Conservation (phyloP, 768 basidiomycete species). For the Gyrodon lividus region DNA sequence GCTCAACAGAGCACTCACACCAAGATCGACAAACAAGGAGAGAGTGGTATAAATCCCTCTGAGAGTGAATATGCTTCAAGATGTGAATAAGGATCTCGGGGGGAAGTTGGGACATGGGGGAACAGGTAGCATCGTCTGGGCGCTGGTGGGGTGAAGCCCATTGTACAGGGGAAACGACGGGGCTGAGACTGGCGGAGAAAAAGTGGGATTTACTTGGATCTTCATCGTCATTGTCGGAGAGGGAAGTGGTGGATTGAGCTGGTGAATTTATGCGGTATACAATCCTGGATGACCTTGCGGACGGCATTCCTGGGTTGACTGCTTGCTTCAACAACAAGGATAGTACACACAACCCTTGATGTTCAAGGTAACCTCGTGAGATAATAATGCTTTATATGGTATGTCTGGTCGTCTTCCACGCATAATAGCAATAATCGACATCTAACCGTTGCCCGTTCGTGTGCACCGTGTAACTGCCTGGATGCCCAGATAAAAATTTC, state of each 20-base stretch:
- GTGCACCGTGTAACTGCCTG: not conserved
- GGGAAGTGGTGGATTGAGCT: conserved; percentile 73
- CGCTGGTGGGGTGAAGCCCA: conserved; percentile 44
- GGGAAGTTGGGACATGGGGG: conserved; percentile 70
- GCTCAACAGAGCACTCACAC: conserved; percentile 95
- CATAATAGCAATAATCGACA: no score
- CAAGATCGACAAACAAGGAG: conserved; percentile 86
- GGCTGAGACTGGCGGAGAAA: conserved; percentile 35
- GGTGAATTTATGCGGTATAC: conserved; percentile 44
- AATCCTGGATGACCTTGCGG: conserved; percentile 33
- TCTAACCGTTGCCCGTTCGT: no score
- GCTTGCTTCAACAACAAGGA: not conserved
- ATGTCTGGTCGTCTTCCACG: no score
- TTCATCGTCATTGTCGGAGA: conserved; percentile 73
- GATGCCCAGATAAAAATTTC: conserved; percentile 1
- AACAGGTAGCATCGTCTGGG: conserved; percentile 37
- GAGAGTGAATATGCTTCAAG: conserved; percentile 75
- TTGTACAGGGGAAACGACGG: conserved; percentile 62
- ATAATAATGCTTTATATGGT: not conserved
- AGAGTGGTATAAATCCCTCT: conserved; percentile 69
- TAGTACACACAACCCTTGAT: not conserved
- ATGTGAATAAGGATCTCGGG: conserved; percentile 93
- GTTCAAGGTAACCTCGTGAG: conserved; percentile 4
- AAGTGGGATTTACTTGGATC: conserved; percentile 53
- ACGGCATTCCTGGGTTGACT: conserved; percentile 7